phyloP scores from a whole-genome alignment of 2,329 filamentous ascomycete genomes.

The Paecilomyces niveus region DNA sequence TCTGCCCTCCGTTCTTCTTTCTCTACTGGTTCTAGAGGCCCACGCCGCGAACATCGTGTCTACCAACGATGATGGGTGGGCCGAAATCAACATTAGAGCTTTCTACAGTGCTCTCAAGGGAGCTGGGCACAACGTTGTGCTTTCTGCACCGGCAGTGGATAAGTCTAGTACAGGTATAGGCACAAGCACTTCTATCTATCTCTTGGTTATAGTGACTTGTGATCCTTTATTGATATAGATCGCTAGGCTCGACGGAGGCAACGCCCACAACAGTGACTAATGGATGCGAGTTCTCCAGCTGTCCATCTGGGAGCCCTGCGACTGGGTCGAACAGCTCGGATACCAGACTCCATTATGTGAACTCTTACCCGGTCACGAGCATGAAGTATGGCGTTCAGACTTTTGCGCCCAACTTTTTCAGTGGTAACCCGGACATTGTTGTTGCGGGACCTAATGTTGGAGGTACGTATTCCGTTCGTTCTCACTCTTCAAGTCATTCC shows the following conservation, averaged over 20 bases:
- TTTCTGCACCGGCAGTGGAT: slow-evolving; percentile 61
- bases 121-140: slow-evolving; percentile 54
- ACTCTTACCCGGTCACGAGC: slow-evolving; percentile 60
- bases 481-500: background rate
- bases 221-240: slow-evolving; percentile 1
- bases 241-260: slow-evolving; percentile 46
- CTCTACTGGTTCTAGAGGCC: slow-evolving; percentile 14
- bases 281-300: slow-evolving; percentile 57
- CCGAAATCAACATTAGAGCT: slow-evolving; percentile 58
- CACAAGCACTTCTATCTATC: background rate
- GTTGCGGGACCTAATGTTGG: slow-evolving; percentile 58
- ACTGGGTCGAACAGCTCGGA: slow-evolving; percentile 51
- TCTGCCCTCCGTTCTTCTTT: background rate
- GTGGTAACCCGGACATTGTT: slow-evolving; percentile 53
- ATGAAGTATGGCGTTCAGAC: slow-evolving; percentile 57
- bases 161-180: slow-evolving; percentile 54
- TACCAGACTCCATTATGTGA: slow-evolving; percentile 62
- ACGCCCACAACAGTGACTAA: slow-evolving; percentile 42
- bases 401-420: slow-evolving; percentile 50
- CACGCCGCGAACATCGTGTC: slow-evolving; percentile 51
- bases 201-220: background rate
- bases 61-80: slow-evolving; percentile 69
- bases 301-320: slow-evolving; percentile 49
- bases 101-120: slow-evolving; percentile 50
- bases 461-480: background rate